These are phyloP conservation scores for Trypethelium eluteriae DNA, from an alignment of 495 filamentous ascomycete species.

Conservation along the genomic window DNA sequence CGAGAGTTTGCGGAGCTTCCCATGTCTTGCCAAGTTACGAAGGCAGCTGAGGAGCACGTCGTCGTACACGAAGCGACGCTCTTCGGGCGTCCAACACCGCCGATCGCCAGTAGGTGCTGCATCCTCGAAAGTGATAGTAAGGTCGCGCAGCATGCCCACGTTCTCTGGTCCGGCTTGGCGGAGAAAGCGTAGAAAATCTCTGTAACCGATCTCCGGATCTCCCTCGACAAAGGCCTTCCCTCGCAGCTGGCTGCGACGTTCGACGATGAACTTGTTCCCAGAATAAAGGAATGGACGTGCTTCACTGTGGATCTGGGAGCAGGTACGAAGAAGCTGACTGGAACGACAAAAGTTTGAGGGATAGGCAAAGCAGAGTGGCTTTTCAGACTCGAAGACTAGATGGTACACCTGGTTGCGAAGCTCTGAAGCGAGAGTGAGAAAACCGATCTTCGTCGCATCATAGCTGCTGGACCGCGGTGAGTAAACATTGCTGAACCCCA, in stretches of 20 bases:
- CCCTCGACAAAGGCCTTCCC: constrained; percentile 24
- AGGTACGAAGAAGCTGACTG: constrained; percentile 33
- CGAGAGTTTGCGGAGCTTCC: constrained; percentile 24
- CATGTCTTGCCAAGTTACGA: constrained; percentile 19
- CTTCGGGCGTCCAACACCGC: constrained; percentile 20
- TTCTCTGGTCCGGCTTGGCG: constrained; percentile 30
- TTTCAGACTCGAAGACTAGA: constrained; percentile 24
- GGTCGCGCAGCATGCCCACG: constrained; percentile 24
- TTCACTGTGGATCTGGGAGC: constrained; percentile 32
- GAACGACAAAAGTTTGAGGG: constrained; percentile 30
- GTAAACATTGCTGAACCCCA: background rate
- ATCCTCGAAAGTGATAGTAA: constrained; percentile 28
- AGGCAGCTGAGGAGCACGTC: constrained; percentile 30
- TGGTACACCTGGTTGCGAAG: constrained; percentile 37
- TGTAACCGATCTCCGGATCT: constrained; percentile 31
- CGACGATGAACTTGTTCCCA: constrained; percentile 34
- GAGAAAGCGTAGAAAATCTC: constrained; percentile 29
- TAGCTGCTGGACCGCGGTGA: background rate
- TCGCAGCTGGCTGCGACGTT: constrained; percentile 13
- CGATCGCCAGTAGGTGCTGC: background rate
- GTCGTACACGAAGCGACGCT: constrained; percentile 33
- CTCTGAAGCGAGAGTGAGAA: constrained; percentile 34
- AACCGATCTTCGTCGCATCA: constrained; percentile 18
- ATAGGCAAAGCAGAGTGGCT: constrained; percentile 23
- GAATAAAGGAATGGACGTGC: constrained; percentile 34